Base-by-base conservation (phyloP, 495 filamentous ascomycete species). In the Penicillium silybi region DNA sequence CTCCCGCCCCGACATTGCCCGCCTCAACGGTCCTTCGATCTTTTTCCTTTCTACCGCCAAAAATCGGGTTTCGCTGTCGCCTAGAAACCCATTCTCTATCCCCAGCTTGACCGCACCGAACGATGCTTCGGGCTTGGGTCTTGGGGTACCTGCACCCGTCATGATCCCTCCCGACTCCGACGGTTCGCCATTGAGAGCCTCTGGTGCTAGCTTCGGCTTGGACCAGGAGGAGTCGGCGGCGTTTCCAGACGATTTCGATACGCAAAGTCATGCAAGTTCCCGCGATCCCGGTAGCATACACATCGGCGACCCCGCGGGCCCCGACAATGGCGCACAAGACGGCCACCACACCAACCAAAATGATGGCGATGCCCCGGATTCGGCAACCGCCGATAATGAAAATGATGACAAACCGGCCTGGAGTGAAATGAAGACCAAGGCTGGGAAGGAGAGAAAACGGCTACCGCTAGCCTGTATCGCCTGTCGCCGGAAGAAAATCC, bases 361-460 rank as follows among this genome's bases (percentile, higher is more conserved):
- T 39, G 49, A 57, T 41, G 42, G 44, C 11, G 50, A 56, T 10
- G 82, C 76, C 40, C 81, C 76, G 37, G 82, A 82, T 59, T 73
- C 79, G 19, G 81, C 80, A 45, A 68, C 72, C 6, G 68, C 74
- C 11, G 64, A 68, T 37, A 60, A 61, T 25, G 50, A 57, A 11
- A 60, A 61, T 25, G 50, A 57, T 15, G 65, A 61, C 15, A 75
- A 69, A 39, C 89, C 91, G 6, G 70, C 87, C n/a, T 98, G 93
- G 93, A 93, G 81, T 64, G 92, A 96, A 64, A 79, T 96, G 62
- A 97, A 97, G 71, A 98, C 93, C 7, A 98, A 98, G 72, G 93
- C 93, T 15, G 93, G 93, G 0, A 98, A 98, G 68, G 92, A 97
- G 65, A 82, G 93, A 48, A 97, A 97, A 68, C 83, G 93, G 19